Conservation (phyloP, 1,284 basidiomycete species). For the Phlebopus sp. region DNA sequence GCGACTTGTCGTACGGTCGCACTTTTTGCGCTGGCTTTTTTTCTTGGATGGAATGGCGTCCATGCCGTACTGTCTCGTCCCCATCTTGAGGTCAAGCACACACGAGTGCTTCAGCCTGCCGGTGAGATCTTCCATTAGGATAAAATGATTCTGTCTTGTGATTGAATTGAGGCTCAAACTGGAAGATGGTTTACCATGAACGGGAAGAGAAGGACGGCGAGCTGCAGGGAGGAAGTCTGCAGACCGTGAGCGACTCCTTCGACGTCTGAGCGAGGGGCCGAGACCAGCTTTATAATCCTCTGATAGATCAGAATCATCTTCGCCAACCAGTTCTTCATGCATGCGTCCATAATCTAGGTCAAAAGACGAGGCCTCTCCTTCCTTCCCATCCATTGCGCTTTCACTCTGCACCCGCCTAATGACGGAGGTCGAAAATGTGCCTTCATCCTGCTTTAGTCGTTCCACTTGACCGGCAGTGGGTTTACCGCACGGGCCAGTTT, state of each 20-base stretch:
- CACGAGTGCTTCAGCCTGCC: constrained; percentile 93
- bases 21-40: constrained; percentile 97
- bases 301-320: constrained; percentile 19
- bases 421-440: constrained; percentile 29
- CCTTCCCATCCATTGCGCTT: constrained; percentile 37
- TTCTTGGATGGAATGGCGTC: constrained; percentile 93
- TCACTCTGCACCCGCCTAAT: constrained; percentile 67
- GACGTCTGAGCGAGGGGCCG: constrained; percentile 36
- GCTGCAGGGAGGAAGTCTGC: constrained; percentile 32
- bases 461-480: constrained; percentile 37
- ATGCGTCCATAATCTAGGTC: constrained; percentile 44
- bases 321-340: constrained; percentile 26
- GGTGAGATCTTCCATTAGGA: constrained; percentile 98
- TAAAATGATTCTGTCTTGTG: constrained; percentile 93
- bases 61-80: constrained; percentile 96
- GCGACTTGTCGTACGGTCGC: constrained; percentile 92
- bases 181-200: constrained; percentile 27
- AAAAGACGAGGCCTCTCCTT: constrained; percentile 38
- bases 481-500: constrained; percentile 37
- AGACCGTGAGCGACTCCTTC: constrained; percentile 58
- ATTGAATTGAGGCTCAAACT: constrained; percentile 41
- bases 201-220: constrained; percentile 12
- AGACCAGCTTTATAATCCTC: constrained; percentile 18
- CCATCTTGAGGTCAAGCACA: constrained; percentile 99
- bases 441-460: constrained; percentile 35